A percentile compares a stretch with the other conserved stretches of the same genome.
Evolutionary conservation across 2,329 filamentous ascomycete species (phyloP).

Genomic region (Cladophialophora bantiana): DNA sequence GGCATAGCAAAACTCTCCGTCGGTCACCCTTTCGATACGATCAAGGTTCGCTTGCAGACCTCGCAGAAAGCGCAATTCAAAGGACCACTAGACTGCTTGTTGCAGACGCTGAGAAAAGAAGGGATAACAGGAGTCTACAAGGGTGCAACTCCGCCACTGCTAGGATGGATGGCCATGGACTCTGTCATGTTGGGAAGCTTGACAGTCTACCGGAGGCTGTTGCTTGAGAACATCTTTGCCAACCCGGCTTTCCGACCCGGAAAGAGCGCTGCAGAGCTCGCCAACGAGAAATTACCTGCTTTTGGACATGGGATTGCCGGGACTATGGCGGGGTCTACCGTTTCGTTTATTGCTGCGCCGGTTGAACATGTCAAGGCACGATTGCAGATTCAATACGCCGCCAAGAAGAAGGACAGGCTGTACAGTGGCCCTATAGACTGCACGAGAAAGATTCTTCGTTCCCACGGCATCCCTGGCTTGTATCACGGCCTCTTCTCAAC

Average conservation of each 20-base stretch:
- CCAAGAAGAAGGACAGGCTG: constrained; percentile 74
- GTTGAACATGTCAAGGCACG: constrained; percentile 96
- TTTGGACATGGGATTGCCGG: constrained; percentile 88
- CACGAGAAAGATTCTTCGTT: constrained; percentile 64
- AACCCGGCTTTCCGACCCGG: constrained; percentile 55
- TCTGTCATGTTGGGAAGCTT: constrained; percentile 88
- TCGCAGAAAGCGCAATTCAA: constrained; percentile 77
- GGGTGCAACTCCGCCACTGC: constrained; percentile 85
- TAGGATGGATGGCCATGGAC: constrained; percentile 99
- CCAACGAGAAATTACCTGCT: constrained; percentile 63
- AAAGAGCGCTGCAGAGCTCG: constrained; percentile 39
- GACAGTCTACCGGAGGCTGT: constrained; percentile 83
- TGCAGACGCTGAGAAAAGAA: constrained; percentile 85
- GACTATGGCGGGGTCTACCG: constrained; percentile 83
- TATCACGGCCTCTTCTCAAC: constrained; percentile 88
- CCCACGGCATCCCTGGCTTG: constrained; percentile 78
- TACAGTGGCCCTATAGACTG: constrained; percentile 92
- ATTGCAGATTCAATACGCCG: constrained; percentile 91
- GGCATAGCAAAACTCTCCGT: constrained; percentile 81
- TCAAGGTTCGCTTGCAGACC: constrained; percentile 95
- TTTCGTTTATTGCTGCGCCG: constrained; percentile 89
- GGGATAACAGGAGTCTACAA: constrained; percentile 89
- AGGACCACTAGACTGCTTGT: constrained; percentile 83
- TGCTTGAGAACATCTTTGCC: constrained; percentile 79
- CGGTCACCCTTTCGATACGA: constrained; percentile 78